Evolutionary conservation across 129 eudicot species (phyloP).

Genomic region (Sambucus nigra): DNA sequence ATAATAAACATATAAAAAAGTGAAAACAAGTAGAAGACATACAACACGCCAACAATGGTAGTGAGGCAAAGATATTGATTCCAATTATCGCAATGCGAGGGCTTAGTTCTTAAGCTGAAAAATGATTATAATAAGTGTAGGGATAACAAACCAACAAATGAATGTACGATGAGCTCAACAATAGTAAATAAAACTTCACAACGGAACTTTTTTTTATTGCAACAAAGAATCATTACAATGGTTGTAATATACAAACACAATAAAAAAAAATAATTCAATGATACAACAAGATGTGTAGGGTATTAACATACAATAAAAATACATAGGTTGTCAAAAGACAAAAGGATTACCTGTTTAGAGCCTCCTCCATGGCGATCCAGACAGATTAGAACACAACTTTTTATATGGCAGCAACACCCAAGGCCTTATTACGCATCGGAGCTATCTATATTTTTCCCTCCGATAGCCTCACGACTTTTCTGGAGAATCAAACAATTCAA

Average conservation of each 20-base stretch:
- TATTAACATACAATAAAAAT: background rate
- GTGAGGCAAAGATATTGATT: no score
- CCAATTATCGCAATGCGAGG: no score
- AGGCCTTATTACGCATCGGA: conserved; percentile 2
- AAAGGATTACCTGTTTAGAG: conserved; percentile 7
- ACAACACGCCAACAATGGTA: no score
- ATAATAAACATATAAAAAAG: no score
- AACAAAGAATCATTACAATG: conserved; percentile 2
- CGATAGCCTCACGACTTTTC: background rate
- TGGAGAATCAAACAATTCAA: background rate
- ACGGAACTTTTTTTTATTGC: background rate
- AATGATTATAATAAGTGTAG: no score
- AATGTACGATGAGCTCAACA: no score
- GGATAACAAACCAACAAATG: no score
- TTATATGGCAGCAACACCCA: conserved; percentile 8
- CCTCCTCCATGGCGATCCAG: background rate
- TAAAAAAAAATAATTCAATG: background rate
- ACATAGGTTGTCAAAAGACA: background rate
- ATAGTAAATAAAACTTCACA: background rate
- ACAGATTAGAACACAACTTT: background rate
- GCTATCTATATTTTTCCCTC: background rate
- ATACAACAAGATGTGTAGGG: background rate
- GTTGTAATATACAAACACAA: background rate
- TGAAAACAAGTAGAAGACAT: no score
- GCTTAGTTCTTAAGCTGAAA: no score